Evolutionary conservation across 228 moss, liverwort and hornwort genomes (phyloP), one percentile per base, ranked within the genome.

Genomic region (Sphagnum magellanicum): DNA sequence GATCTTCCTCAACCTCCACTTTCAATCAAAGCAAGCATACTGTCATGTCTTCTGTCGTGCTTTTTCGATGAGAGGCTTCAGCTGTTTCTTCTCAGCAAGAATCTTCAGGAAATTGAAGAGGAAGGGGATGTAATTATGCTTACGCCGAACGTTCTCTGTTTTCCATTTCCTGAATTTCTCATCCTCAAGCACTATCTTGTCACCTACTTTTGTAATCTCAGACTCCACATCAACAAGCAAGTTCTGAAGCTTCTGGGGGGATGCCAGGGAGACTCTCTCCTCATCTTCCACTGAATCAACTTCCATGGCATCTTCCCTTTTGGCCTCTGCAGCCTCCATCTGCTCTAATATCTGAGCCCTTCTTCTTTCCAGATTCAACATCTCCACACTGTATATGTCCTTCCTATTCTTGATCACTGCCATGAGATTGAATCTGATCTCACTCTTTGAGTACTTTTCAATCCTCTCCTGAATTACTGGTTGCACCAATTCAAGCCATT

Each of bases 401-500:
- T 84, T 92, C 68, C 94, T 87, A 58, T 90, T 94, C 65, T 89
- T 92, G 12, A 98, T 94, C 4, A 98, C 81, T 11, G 98, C 98
- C 94, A 98, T 90, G 73, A 98, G 84, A 73, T 98, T 98, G 78
- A 98, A 98, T 77, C 92, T 83, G 67, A 98, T 98, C 79, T 93
- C 98, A 68, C 90, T 98, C 74, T 88, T 86, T 4, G 98, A 87
- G 57, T 98, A 94, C 59, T 84, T 92, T 64, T 92, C 92, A 60
- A 98, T 98, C 66, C 94, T 83, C 81, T 98, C 91, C 67, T 94
- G 98, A 53, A 98, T 98, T 64, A 94, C 98, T 46, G 98, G 98
- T 68, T 98, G 94, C 67, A 91, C 98, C 90, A 93, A 72, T 71
- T 89, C 88, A 61, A 98, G 83, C 98, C 98, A 98, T n/a, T 93